These are phyloP conservation scores for Agroathelia rolfsii DNA, from an alignment of 1,284 basidiomycete genomes.

Conservation along the genomic window DNA sequence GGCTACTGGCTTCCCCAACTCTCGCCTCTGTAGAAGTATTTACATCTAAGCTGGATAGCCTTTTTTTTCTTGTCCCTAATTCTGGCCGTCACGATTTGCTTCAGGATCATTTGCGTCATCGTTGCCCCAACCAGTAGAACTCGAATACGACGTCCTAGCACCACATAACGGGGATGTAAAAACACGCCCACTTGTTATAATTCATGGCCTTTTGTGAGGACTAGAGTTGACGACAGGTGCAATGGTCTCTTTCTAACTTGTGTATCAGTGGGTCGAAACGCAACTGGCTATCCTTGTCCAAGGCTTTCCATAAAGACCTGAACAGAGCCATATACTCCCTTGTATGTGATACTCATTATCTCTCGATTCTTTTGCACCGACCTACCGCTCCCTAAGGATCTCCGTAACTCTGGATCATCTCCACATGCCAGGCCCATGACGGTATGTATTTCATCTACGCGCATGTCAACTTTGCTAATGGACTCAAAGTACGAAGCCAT, in stretches of 20 bases:
- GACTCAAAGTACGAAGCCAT: constrained; percentile 63
- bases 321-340: constrained; percentile 61
- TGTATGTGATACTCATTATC: constrained; percentile 28
- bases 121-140: constrained; percentile 22
- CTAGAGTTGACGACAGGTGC: not conserved
- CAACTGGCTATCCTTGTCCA: constrained; percentile 69
- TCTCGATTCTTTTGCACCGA: not conserved
- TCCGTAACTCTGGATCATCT: constrained; percentile 77
- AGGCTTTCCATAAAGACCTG: constrained; percentile 49
- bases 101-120: no score
- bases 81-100: no score
- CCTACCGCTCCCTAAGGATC: constrained; percentile 39
- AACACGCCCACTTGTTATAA: constrained; percentile 43
- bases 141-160: constrained; percentile 32
- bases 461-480: no score
- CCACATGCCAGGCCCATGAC: constrained; percentile 64
- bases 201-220: constrained; percentile 62
- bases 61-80: no score
- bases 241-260: constrained; percentile 1
- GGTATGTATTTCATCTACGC: no score
- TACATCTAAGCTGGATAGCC: no score
- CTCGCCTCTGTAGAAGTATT: no score
- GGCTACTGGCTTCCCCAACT: no score
- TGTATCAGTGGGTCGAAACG: constrained; percentile 62
- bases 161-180: constrained; percentile 31